Evolutionary conservation across 805 yeast genomes (phyloP).

Genomic region (Candida methanosorbosa): DNA sequence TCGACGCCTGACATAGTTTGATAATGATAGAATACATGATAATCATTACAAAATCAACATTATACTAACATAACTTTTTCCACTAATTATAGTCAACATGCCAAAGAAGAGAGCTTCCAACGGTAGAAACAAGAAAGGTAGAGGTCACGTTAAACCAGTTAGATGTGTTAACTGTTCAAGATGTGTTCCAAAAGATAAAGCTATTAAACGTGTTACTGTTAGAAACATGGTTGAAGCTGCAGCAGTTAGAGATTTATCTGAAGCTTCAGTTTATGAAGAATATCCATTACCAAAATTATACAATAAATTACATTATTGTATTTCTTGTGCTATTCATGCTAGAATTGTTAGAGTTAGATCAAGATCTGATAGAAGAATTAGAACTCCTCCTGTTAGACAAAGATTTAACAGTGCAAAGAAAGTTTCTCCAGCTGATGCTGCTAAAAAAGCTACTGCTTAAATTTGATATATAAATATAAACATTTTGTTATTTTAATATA

Average conservation of each 20-base stretch:
- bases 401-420: constrained; percentile 96
- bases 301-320: constrained; percentile 99
- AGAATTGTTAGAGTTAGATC: constrained; percentile 99
- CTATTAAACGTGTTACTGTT: constrained; percentile 99
- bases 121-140: constrained; percentile 99
- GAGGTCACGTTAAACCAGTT: constrained; percentile 99
- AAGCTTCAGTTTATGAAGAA: constrained; percentile 98
- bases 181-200: constrained; percentile 99
- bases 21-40: no score
- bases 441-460: constrained; percentile 66
- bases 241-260: constrained; percentile 98
- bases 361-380: constrained; percentile 95
- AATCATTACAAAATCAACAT: no score
- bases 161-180: constrained; percentile 99
- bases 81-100: constrained; percentile 49
- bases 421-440: constrained; percentile 96
- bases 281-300: constrained; percentile 99
- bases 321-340: constrained; percentile 99
- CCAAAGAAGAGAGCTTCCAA: constrained; percentile 99
- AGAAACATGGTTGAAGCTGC: constrained; percentile 99
- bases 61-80: no score
- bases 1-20: no score
- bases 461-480: neutral
- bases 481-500: no score
- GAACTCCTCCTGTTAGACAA: constrained; percentile 99